Conservation (phyloP, 768 basidiomycete species). For the Arthromyces matolae region DNA sequence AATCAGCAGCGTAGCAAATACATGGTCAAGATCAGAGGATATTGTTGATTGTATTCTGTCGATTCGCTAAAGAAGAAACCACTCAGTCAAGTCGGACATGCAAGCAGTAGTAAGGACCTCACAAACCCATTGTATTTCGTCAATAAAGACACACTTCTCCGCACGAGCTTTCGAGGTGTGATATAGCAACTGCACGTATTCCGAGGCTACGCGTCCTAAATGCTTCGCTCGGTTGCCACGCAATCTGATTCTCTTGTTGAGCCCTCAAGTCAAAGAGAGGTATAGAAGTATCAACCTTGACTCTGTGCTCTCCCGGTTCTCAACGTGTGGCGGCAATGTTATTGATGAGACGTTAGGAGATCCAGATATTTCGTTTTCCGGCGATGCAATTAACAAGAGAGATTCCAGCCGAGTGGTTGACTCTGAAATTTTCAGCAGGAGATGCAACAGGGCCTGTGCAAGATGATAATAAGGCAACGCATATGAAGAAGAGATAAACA, state of each 20-base stretch:
- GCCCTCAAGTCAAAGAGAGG: neutral
- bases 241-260: constrained; percentile 33
- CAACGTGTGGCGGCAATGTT: constrained; percentile 33
- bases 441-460: constrained; percentile 84
- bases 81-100: constrained; percentile 3
- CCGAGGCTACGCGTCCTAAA: constrained; percentile 78
- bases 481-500: no score
- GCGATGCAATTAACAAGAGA: constrained; percentile 66
- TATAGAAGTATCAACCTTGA: neutral
- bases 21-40: constrained; percentile 79
- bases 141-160: constrained; percentile 77
- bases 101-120: constrained; percentile 14
- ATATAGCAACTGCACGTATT: constrained; percentile 91
- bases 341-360: constrained; percentile 31
- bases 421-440: constrained; percentile 90
- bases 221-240: constrained; percentile 73
- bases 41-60: constrained; percentile 81
- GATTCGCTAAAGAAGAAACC: constrained; percentile 51
- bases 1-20: constrained; percentile 64
- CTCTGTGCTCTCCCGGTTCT: constrained; percentile 40
- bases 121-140: constrained; percentile 83
- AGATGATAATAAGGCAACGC: no score
- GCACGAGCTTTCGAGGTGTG: constrained; percentile 76
- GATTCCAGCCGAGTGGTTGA: constrained; percentile 85
- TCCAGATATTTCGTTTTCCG: constrained; percentile 38